Base-by-base conservation (phyloP, 2,329 filamentous ascomycete species). In the Colletotrichum tofieldiae region DNA sequence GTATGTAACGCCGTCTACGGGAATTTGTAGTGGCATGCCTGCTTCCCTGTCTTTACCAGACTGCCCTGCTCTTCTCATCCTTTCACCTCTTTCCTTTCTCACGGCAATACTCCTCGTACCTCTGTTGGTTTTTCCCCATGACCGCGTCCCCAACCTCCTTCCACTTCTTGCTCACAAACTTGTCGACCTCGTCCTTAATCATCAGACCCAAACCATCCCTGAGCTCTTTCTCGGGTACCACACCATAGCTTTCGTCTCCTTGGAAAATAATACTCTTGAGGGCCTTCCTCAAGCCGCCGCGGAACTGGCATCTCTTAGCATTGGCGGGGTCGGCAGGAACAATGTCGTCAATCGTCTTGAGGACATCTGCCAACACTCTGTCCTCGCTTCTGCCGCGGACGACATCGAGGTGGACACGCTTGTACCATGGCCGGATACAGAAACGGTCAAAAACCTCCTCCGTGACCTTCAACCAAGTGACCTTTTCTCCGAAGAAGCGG, bases 391-490 rank as follows among this genome's bases (percentile, higher is more conserved):
- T 16, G n/a, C 60, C 37, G 2, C 45, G 32, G 7, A 63, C 23
- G 9, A 63, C 45, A 29, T 29, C 45, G n/a, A 32, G 35, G 32
- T 37, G 45, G 12, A 51, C 45, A 29, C 60, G 60, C 35, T n/a
- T 39, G 43, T 51, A 51, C 60, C 45, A 51, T 5, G 60, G 35
- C 2, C 77, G 76, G 59, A 86, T 81, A 1, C 60, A 41, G 73
- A 93, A 93, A 2, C 73, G 77, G 0, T 76, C 77, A 37, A 93
- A 86, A 0, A 89, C 91, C 61, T 89, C 85, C 0, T 85, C 76
- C 0, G 86, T 85, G 1, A 92, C 83, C 5, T 83, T 64, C 8
- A 86, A 81, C 29, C 91, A 82, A 2, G 78, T 79, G 1, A 77
- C 74, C 0, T 61, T 75, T 41, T 73, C 76, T 29, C 73, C 61